These are phyloP conservation scores for Chalara sp. DNA, from an alignment of 2,329 filamentous ascomycete species.

Conservation along the genomic window DNA sequence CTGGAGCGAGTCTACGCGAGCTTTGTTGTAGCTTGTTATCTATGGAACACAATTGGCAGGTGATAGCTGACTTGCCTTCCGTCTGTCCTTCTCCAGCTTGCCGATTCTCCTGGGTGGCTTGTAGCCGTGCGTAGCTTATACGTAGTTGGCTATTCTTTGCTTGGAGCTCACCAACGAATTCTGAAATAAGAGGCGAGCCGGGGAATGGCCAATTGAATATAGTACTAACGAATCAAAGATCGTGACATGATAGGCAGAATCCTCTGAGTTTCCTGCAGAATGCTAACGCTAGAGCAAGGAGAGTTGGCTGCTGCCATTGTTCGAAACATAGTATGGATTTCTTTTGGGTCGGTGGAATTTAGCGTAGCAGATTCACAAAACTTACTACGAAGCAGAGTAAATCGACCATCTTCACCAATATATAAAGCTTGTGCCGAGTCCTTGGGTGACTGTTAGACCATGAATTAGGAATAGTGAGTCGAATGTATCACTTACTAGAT, in stretches of 20 bases:
- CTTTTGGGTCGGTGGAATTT: conserved; percentile 2
- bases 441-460: conserved; percentile 1
- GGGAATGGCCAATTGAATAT: conserved; percentile 2
- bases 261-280: conserved; percentile 4
- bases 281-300: conserved; percentile 3
- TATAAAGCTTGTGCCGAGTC: conserved; percentile 5
- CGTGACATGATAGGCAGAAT: conserved; percentile 4
- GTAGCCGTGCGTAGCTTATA: neutral
- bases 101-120: conserved; percentile 1
- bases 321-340: conserved; percentile 5
- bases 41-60: conserved; percentile 1
- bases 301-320: conserved; percentile 1
- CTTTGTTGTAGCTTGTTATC: conserved; percentile 6
- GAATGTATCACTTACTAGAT: conserved; percentile 4
- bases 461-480: neutral
- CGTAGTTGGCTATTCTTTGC: conserved; percentile 2
- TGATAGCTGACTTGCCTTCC: conserved; percentile 2
- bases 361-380: conserved; percentile 3
- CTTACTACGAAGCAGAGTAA: conserved; percentile 6
- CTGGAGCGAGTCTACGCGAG: conserved; percentile 1
- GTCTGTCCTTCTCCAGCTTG: conserved; percentile 3
- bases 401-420: conserved; percentile 2
- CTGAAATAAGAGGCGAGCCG: conserved; percentile 2
- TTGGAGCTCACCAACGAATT: conserved; percentile 5
- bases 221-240: conserved; percentile 4